Evolutionary conservation across 1,139 yeast species (phyloP).

Genomic region (Pichia sp.): DNA sequence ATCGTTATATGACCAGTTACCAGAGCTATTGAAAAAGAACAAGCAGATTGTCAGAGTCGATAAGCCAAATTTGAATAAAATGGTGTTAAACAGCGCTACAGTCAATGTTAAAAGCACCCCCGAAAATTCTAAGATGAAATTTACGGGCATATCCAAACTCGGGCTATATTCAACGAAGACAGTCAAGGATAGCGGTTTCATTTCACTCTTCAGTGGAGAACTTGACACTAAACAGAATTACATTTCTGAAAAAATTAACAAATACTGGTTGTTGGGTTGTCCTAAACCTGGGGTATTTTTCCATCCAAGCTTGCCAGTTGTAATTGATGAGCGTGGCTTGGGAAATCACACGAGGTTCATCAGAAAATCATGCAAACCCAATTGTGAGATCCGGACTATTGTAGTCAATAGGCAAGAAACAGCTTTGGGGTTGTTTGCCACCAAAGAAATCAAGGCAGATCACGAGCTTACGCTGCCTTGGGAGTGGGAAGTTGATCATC

Average conservation of each 20-base stretch:
- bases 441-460: constrained; percentile 51
- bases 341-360: constrained; percentile 77
- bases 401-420: constrained; percentile 42
- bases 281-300: constrained; percentile 74
- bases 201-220: constrained; percentile 72
- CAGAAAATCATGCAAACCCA: constrained; percentile 73
- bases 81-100: constrained; percentile 13
- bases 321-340: constrained; percentile 70
- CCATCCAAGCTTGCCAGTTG: constrained; percentile 50
- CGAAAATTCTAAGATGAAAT: constrained; percentile 57
- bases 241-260: constrained; percentile 62
- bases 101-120: constrained; percentile 41
- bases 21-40: constrained; percentile 19
- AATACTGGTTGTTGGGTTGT: constrained; percentile 76
- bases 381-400: constrained; percentile 59
- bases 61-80: constrained; percentile 15
- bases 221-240: constrained; percentile 61
- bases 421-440: constrained; percentile 56
- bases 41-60: constrained; percentile 15
- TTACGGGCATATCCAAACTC: constrained; percentile 66
- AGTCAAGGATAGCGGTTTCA: constrained; percentile 46
- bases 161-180: constrained; percentile 53
- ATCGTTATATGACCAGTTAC: constrained; percentile 26
- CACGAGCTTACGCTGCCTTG: constrained; percentile 74
- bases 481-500: constrained; percentile 85